Conservation (phyloP, 257 asterid species). For the Cruciata laevipes region DNA sequence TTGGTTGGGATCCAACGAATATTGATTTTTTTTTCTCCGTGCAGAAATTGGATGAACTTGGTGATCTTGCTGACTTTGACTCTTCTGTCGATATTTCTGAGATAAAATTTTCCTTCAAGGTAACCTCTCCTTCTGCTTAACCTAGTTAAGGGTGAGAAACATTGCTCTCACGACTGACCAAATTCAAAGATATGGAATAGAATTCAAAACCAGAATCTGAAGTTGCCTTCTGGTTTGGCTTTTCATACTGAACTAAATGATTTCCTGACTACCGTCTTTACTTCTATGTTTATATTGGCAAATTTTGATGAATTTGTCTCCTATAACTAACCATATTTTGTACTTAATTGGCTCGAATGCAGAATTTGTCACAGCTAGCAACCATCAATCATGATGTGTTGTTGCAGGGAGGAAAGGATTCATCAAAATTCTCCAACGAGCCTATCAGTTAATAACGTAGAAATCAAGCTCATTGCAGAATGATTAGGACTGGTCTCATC, state of each 20-base stretch:
- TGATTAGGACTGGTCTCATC: neutral
- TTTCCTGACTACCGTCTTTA: too few species aligned
- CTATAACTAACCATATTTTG: neutral
- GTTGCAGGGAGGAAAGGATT: constrained; percentile 59
- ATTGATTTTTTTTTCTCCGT: constrained; percentile 15
- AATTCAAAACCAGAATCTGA: neutral
- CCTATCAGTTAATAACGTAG: neutral
- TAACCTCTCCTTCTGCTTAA: constrained; percentile 11
- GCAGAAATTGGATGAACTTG: constrained; percentile 80
- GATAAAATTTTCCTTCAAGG: constrained; percentile 93
- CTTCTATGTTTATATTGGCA: neutral
- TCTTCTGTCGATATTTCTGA: constrained; percentile 70
- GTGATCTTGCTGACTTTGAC: constrained; percentile 68
- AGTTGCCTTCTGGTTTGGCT: neutral
- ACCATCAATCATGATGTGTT: constrained; percentile 85
- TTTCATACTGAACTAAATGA: neutral
- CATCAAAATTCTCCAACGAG: constrained; percentile 39
- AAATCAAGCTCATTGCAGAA: neutral
- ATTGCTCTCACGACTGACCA: neutral
- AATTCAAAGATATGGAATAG: neutral
- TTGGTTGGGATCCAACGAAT: constrained; percentile 11
- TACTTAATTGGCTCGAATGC: constrained; percentile 15
- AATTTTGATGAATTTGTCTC: too few species aligned
- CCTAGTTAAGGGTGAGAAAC: neutral
- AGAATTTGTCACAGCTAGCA: constrained; percentile 91